phyloP scores from a whole-genome alignment of 805 yeast species.

The Hanseniaspora lindneri region DNA sequence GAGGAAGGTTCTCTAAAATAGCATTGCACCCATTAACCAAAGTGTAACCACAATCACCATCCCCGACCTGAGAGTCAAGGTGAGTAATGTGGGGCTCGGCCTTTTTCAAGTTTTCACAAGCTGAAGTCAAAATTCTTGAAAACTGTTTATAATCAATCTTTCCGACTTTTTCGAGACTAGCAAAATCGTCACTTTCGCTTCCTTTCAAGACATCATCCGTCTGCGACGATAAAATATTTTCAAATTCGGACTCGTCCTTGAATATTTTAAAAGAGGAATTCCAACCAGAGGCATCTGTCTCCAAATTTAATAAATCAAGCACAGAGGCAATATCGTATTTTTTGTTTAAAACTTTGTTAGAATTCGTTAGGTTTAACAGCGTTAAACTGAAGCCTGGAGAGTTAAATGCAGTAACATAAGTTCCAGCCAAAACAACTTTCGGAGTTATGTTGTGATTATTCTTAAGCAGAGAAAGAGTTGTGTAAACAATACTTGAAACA shows the following conservation, averaged over 20 bases:
- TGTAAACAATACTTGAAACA: slow-evolving; percentile 56
- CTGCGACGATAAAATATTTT: slow-evolving; percentile 18
- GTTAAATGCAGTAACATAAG: slow-evolving; percentile 78
- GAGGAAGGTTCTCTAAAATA: slow-evolving; percentile 42
- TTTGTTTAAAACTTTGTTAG: slow-evolving; percentile 31
- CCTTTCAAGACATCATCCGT: not conserved
- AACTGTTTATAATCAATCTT: slow-evolving; percentile 28
- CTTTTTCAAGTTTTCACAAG: slow-evolving; percentile 41
- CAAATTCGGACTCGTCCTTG: slow-evolving; percentile 26
- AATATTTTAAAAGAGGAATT: slow-evolving; percentile 25
- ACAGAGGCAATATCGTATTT: slow-evolving; percentile 33
- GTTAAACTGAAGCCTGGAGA: slow-evolving; percentile 89
- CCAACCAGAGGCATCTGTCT: slow-evolving; percentile 81
- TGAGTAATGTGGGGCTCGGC: slow-evolving; percentile 78
- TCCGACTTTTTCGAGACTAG: slow-evolving; percentile 29
- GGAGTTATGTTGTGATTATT: slow-evolving; percentile 48
- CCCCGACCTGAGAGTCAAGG: slow-evolving; percentile 84
- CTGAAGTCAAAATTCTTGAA: slow-evolving; percentile 33
- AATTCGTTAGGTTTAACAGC: slow-evolving; percentile 53
- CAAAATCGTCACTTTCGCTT: slow-evolving; percentile 26
- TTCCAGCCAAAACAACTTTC: slow-evolving; percentile 56
- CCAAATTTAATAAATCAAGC: slow-evolving; percentile 46
- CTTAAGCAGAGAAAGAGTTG: slow-evolving; percentile 42
- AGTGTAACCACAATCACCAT: slow-evolving; percentile 95
- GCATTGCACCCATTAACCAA: slow-evolving; percentile 72